Base-by-base conservation (phyloP, 495 filamentous ascomycete genomes). In the Penicillium cinerascens region DNA sequence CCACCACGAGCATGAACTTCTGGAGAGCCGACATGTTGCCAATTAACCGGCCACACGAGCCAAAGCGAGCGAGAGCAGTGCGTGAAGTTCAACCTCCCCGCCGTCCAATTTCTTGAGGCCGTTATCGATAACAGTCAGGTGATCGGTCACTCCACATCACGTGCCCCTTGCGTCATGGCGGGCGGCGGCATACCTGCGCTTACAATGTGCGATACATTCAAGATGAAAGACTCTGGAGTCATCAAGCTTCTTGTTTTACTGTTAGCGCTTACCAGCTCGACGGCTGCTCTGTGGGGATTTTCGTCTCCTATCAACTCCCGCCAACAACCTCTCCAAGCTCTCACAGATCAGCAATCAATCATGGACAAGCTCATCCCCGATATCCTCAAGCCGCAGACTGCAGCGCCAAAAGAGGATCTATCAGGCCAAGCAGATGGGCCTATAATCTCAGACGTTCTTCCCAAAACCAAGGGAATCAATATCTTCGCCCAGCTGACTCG, bases 401-500 rank as follows among this genome's bases (percentile, higher is more conserved):
- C 64, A 22, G 56, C 52, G 22, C 47, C 60, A 4, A 56, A 66
- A 17, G 58, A 65, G n/a, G 53, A 67, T 33, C 25, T 50, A 54
- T 2, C 53, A 43, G 54, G 48, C 23, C 35, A 55, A 18, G 17
- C 44, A 37, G 53, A 61, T 26, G 60, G 68, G 17, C 68, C 81
- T 7, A 80, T 90, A 29, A 82, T 97, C 42, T 87, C 88, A 20
- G 95, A 97, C 62, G 86, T 96, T 15, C 85, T 98, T 55, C 88
- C 88, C 13, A 84, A 84, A 55, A 86, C 90, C 44, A 84, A 85
- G 52, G 80, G 72, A 44, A 91, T 97, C 64, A 92, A 91, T 52
- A 87, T 96, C 51, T 97, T 96, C 68, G 88, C 91, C 20, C 84
- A 84, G 46, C 85, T 97, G 51, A 88, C 89, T 1, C 79, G 93